Evolutionary conservation across 257 asterid species (phyloP), one percentile per base, ranked within the genome.

Genomic region (Nicotiana undulata): DNA sequence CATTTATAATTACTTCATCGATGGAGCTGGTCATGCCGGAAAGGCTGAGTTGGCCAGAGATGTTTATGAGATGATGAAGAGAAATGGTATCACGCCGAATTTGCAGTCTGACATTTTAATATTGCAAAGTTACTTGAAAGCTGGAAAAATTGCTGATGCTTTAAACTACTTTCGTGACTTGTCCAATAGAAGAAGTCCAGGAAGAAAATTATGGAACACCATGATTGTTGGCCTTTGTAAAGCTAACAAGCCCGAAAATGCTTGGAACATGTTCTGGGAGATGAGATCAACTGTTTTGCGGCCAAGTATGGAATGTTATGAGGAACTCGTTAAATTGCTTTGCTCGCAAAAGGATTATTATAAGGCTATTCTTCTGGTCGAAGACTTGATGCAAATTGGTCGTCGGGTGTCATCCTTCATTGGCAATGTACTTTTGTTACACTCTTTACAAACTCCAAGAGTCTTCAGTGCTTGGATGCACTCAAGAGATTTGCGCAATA

Each of bases 11-110:
- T 68, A 44, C 80, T 95, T 95, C 90, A 91, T 95, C 79, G 94
- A 86, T 81, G 99, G 95, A 66, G 98, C 98, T 49, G 97, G 96
- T 63, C 91, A 83, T 83, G 97, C 98, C 3, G 81, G 82, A 78
- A 92, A 83, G 80, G 91, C 90, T 67, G 92, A 89, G 24, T 84
- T 91, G 78, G 96, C 98, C 61, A 76, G 44, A 81, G 87, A 84
- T 80, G 92, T 89, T 29, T 90, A 92, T 75, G 85, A 84, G 80
- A 87, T 86, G 86, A 92, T 95, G 96, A 79, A 16, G 75, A 83
- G 81, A 56, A 78, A 61, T 81, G 93, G 90, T 59, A 32, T 87
- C 18, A 11, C 1, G 64, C 92, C 93, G 58, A 70, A 51, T 80
- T 49, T 85, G 74, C 82, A 28, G 9, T 85, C 93, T 75, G 87